Base-by-base conservation (phyloP, 2,329 filamentous ascomycete species). In the Canariomyces notabilis region DNA sequence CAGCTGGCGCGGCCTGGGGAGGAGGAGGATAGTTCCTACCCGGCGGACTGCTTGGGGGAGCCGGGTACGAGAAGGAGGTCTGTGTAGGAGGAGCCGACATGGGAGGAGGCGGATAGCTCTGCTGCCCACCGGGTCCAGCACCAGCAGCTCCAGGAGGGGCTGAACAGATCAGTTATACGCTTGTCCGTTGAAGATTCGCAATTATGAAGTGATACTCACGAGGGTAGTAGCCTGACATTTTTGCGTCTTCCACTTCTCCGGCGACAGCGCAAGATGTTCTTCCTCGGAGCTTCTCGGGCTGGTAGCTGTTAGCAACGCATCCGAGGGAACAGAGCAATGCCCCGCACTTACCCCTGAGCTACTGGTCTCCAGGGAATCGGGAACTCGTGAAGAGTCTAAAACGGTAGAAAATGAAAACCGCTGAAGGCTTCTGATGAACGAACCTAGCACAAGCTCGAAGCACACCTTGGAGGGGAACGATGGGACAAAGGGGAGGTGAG, bases 11-110 rank as follows among this genome's bases (percentile, higher is more conserved):
- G n/a, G 53, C 52, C 40, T 66, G 59, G 3, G 58, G 57, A 6
- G 67, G 62, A 37, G 68, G 67, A 22, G 69, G 66, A 35, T 67
- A 71, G 20, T 57, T 62, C 43, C 37, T 35, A 8, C 64, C 61
- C 44, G 62, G 60, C 2, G 47, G 44, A n/a, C 41, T 44, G 44
- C 41, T 48, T 7, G 62, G 61, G 15, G 62, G 63, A 16, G 63
- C 44, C n/a, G 60, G 58, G 43, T 67, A 67, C 6, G 64, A 64
- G 51, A 67, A 66, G 48, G 62, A 64, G 46, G 63, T 65, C 51
- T 63, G 59, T 18, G 57, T 60, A 12, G 64, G 63, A 15, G 65
- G 64, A 15, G 65, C 63, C 23, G 64, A 66, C 57, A 61, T 60
- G 26, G 65, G 65, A 40, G 65, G 65, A 23, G 63, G 62, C 3